phyloP scores from a whole-genome alignment of 495 filamentous ascomycete genomes.

The Penicillium paxilli region DNA sequence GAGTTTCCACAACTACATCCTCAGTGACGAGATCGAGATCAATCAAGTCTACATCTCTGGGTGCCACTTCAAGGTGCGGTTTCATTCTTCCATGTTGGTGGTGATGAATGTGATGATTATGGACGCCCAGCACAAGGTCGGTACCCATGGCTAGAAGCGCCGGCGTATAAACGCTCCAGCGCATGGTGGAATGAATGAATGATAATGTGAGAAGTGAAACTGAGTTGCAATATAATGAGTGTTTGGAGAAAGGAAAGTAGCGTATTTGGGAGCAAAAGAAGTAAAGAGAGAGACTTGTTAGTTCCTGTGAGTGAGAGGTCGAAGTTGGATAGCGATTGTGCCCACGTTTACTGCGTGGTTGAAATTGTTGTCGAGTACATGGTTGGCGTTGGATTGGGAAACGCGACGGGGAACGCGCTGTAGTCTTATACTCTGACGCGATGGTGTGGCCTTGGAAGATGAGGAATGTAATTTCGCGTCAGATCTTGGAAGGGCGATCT shows the following conservation, averaged over 20 bases:
- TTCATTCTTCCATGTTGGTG: conserved; percentile 16
- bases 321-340: conserved; percentile 5
- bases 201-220: neutral
- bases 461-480: conserved; percentile 24
- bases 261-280: neutral
- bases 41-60: conserved; percentile 6
- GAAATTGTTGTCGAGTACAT: conserved; percentile 7
- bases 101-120: conserved; percentile 20
- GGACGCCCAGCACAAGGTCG: conserved; percentile 21
- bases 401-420: conserved; percentile 11
- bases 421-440: conserved; percentile 15
- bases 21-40: conserved; percentile 8
- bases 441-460: conserved; percentile 14
- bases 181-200: conserved; percentile 23
- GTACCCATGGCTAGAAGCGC: conserved; percentile 20
- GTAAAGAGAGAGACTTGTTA: neutral
- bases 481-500: conserved; percentile 13
- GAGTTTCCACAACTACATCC: conserved; percentile 17
- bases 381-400: neutral
- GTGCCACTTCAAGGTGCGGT: conserved; percentile 6
- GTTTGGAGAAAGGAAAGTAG: neutral
- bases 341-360: neutral
- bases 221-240: neutral
- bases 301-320: neutral
- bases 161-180: conserved; percentile 21